Evolutionary conservation across 306 rosid species (phyloP).

Genomic region (Cercis canadensis): DNA sequence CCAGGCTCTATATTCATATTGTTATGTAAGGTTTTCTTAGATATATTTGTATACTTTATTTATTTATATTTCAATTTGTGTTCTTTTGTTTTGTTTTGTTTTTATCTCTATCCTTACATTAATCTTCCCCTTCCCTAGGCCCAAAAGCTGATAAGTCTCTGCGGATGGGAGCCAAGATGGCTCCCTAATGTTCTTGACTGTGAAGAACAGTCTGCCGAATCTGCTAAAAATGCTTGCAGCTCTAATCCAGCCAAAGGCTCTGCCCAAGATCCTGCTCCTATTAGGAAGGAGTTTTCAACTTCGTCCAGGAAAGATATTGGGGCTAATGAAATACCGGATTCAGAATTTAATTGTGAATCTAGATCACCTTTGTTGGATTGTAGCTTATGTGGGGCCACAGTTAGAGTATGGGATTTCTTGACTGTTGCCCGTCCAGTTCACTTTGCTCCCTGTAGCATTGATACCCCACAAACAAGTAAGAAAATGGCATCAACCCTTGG

Average conservation of each 20-base stretch:
- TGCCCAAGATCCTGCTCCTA: slow-evolving; percentile 52
- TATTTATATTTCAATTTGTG: slow-evolving; percentile 18
- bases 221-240: slow-evolving; percentile 88
- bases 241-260: slow-evolving; percentile 72
- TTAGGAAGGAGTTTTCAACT: slow-evolving; percentile 51
- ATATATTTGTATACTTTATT: slow-evolving; percentile 15
- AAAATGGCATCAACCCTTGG: slow-evolving; percentile 92
- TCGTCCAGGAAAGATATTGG: slow-evolving; percentile 51
- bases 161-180: slow-evolving; percentile 99
- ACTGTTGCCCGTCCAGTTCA: slow-evolving; percentile 81
- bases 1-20: slow-evolving; percentile 65
- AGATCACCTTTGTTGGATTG: slow-evolving; percentile 93
- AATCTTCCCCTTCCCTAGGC: slow-evolving; percentile 59
- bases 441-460: slow-evolving; percentile 70
- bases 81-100: slow-evolving; percentile 18
- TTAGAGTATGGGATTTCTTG: slow-evolving; percentile 83
- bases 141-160: slow-evolving; percentile 87
- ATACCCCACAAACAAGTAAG: slow-evolving; percentile 85
- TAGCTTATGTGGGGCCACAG: slow-evolving; percentile 95
- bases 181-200: slow-evolving; percentile 83
- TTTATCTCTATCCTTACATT: slow-evolving; percentile 32
- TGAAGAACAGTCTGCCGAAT: slow-evolving; percentile 97
- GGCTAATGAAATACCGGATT: slow-evolving; percentile 49
- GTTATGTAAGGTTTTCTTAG: slow-evolving; percentile 57
- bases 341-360: slow-evolving; percentile 66